Conservation (phyloP, 2,329 filamentous ascomycete species). For the Dactylellina leptospora region DNA sequence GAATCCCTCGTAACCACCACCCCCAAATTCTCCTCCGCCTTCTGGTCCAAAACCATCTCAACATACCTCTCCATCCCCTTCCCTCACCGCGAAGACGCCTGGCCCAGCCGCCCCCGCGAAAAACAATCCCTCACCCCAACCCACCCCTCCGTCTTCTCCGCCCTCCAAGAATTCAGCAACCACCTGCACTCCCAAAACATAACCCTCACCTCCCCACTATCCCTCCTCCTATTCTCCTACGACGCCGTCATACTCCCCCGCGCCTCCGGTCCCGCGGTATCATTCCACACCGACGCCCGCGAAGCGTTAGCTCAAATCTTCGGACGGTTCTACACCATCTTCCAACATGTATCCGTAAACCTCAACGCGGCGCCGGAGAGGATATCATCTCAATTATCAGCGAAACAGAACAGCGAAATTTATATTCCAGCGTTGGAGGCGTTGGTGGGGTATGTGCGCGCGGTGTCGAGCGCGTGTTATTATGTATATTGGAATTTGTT, state of each 20-base stretch:
- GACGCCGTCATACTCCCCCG: background rate
- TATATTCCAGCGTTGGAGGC: background rate
- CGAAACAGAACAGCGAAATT: background rate
- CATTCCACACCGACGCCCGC: constrained; percentile 1
- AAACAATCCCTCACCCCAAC: background rate
- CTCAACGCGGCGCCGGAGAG: background rate
- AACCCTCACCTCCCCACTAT: background rate
- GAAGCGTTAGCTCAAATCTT: constrained; percentile 3
- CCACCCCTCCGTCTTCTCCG: background rate
- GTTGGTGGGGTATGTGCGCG: background rate
- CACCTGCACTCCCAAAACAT: background rate
- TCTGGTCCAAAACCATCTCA: background rate
- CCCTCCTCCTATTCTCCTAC: constrained; percentile 3
- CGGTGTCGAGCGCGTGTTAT: background rate
- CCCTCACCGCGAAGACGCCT: constrained; percentile 3
- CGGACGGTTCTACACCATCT: constrained; percentile 3
- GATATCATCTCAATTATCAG: background rate
- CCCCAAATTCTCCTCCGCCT: background rate
- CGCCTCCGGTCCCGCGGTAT: background rate
- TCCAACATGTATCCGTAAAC: background rate
- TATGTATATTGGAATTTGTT: constrained; percentile 15
- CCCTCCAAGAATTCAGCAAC: constrained; percentile 21
- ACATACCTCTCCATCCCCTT: background rate
- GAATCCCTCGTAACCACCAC: background rate
- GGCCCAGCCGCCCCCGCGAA: constrained; percentile 1